Evolutionary conservation across 805 yeast genomes (phyloP).

Genomic region (Cyberlindnera sargentensis): DNA sequence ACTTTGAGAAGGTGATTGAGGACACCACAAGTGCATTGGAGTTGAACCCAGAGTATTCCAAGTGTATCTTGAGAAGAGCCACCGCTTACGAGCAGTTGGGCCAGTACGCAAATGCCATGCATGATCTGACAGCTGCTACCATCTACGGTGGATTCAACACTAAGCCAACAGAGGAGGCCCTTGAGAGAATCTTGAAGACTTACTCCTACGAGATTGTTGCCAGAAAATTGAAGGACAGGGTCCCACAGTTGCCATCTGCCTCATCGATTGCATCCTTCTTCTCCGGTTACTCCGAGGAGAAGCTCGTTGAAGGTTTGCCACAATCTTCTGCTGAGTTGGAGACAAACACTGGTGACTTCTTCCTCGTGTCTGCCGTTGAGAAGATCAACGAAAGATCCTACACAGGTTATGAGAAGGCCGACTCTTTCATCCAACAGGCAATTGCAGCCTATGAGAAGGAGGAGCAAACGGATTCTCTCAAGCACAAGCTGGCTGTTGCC

Average conservation of each 20-base stretch:
- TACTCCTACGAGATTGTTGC: constrained; percentile 71
- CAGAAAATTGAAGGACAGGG: constrained; percentile 38
- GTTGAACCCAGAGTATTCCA: constrained; percentile 83
- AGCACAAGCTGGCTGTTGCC: constrained; percentile 55
- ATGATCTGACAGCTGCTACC: constrained; percentile 85
- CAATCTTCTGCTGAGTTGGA: constrained; percentile 8
- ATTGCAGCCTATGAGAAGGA: constrained; percentile 34
- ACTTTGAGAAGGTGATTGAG: constrained; percentile 77
- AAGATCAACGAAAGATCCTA: constrained; percentile 40
- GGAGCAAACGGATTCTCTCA: constrained; percentile 21
- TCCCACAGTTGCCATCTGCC: constrained; percentile 61
- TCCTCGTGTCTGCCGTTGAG: constrained; percentile 57
- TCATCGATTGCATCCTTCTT: constrained; percentile 81
- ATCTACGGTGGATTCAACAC: constrained; percentile 79
- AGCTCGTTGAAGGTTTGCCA: constrained; percentile 38
- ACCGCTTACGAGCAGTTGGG: constrained; percentile 82
- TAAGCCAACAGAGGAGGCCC: constrained; percentile 66
- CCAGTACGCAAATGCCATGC: constrained; percentile 75
- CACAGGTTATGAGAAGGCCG: constrained; percentile 32
- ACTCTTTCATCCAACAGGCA: constrained; percentile 47
- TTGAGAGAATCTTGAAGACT: constrained; percentile 81
- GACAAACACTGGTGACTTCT: constrained; percentile 54
- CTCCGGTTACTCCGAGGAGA: constrained; percentile 68
- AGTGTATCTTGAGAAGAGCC: constrained; percentile 91
- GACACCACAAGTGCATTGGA: constrained; percentile 84